phyloP scores from a whole-genome alignment of 805 yeast species.

The Hanseniaspora singularis region DNA sequence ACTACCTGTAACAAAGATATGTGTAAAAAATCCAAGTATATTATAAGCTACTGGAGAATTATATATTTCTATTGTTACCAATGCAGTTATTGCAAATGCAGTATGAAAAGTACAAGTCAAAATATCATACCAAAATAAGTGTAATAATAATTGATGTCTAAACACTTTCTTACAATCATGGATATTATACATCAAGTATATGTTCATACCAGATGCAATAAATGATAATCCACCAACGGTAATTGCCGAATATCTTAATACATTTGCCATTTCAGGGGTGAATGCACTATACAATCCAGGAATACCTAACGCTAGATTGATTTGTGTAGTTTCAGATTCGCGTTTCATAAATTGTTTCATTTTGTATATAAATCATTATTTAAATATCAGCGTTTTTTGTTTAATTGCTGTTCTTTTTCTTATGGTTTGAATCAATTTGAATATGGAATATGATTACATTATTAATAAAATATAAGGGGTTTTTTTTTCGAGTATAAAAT shows the following conservation, averaged over 20 bases:
- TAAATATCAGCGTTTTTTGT: too few relatives aligned
- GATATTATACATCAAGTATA: constrained; percentile 50
- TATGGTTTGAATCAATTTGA: too few relatives aligned
- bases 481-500: too few relatives aligned
- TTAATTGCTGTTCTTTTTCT: too few relatives aligned
- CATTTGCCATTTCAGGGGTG: constrained; percentile 16
- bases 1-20: constrained; percentile 69
- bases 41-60: constrained; percentile 42
- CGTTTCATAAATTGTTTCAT: background rate
- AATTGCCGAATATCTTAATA: constrained; percentile 35
- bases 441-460: too few relatives aligned
- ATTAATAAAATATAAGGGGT: too few relatives aligned
- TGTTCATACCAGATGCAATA: constrained; percentile 42
- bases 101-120: constrained; percentile 40
- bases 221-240: constrained; percentile 40
- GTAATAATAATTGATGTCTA: constrained; percentile 56
- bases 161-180: constrained; percentile 53
- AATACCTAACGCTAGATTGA: constrained; percentile 26
- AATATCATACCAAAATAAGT: constrained; percentile 59
- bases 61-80: constrained; percentile 56
- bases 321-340: constrained; percentile 22
- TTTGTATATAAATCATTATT: too few relatives aligned
- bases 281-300: constrained; percentile 29
- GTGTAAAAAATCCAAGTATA: constrained; percentile 69
- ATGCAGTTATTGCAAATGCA: constrained; percentile 32